phyloP scores from a whole-genome alignment of 1,139 yeast genomes.

The Blastobotrys proliferans region DNA sequence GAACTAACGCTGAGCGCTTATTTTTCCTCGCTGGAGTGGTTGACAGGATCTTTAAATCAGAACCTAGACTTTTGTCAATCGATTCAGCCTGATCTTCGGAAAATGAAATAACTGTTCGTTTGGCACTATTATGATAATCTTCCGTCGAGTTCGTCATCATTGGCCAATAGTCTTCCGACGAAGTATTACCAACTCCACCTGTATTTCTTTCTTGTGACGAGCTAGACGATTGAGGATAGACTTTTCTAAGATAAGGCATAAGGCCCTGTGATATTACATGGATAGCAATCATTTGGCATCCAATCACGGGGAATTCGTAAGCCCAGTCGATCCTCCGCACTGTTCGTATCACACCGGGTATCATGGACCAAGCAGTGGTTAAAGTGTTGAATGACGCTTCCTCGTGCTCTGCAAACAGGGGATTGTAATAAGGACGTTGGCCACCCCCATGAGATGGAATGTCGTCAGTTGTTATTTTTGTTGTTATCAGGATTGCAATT shows the following conservation, averaged over 20 bases:
- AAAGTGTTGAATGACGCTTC: conserved; percentile 23
- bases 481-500: conserved; percentile 2
- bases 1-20: conserved; percentile 27
- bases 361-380: conserved; percentile 23
- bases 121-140: conserved; percentile 1
- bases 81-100: conserved; percentile 10
- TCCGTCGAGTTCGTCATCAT: conserved; percentile 4
- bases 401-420: conserved; percentile 12
- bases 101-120: conserved; percentile 9
- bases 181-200: not conserved
- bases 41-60: conserved; percentile 11
- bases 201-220: no score
- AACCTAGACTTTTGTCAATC: conserved; percentile 9
- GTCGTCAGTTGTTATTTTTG: not conserved
- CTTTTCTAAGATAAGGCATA: conserved; percentile 27
- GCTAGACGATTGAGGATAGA: conserved; percentile 9
- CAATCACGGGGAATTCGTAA: conserved; percentile 28
- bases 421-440: conserved; percentile 19
- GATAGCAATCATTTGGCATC: conserved; percentile 29
- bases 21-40: conserved; percentile 21
- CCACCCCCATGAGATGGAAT: no score
- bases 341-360: conserved; percentile 23
- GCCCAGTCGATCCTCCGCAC: conserved; percentile 29
- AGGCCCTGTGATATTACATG: conserved; percentile 31
- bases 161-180: not conserved